Percentiles rank a stretch among this genome's conserved stretches.
These are phyloP conservation scores for Colletotrichum neosansevieriae DNA, from an alignment of 2,329 filamentous ascomycete species.

Conservation along the genomic window DNA sequence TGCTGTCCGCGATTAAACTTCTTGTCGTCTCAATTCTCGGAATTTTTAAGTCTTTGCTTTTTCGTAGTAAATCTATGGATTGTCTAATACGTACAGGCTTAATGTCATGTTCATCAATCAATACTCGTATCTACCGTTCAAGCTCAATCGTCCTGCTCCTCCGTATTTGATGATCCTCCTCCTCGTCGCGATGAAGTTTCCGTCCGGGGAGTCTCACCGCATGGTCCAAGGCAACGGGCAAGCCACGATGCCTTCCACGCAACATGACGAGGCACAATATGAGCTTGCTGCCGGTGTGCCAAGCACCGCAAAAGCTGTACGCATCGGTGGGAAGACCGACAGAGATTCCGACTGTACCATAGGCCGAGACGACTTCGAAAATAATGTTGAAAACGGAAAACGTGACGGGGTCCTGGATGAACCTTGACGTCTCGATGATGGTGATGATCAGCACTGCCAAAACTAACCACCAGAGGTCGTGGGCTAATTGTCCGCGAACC, in stretches of 20 bases:
- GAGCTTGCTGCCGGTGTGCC: constrained; percentile 68
- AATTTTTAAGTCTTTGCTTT: too few species aligned
- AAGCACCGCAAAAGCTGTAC: constrained; percentile 67
- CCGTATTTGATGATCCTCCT: constrained; percentile 42
- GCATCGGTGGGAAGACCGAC: constrained; percentile 65
- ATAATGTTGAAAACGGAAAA: constrained; percentile 72
- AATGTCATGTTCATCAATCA: too few species aligned
- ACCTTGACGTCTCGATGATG: constrained; percentile 69
- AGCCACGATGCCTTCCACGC: constrained; percentile 66
- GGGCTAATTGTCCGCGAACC: constrained; percentile 71
- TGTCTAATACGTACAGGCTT: too few species aligned
- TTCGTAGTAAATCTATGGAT: too few species aligned
- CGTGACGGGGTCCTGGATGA: constrained; percentile 60
- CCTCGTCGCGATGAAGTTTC: constrained; percentile 47
- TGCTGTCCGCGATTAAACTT: too few species aligned
- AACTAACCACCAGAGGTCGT: constrained; percentile 76
- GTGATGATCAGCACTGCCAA: constrained; percentile 70
- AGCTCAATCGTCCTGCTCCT: not conserved
- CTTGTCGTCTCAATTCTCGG: too few species aligned
- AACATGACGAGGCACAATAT: constrained; percentile 70
- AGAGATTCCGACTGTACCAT: constrained; percentile 72
- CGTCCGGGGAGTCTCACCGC: constrained; percentile 59
- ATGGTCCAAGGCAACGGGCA: constrained; percentile 68
- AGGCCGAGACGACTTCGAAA: constrained; percentile 69
- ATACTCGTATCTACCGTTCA: not conserved